Conservation (phyloP, 495 filamentous ascomycete species). For the Penicillium ucsense region DNA sequence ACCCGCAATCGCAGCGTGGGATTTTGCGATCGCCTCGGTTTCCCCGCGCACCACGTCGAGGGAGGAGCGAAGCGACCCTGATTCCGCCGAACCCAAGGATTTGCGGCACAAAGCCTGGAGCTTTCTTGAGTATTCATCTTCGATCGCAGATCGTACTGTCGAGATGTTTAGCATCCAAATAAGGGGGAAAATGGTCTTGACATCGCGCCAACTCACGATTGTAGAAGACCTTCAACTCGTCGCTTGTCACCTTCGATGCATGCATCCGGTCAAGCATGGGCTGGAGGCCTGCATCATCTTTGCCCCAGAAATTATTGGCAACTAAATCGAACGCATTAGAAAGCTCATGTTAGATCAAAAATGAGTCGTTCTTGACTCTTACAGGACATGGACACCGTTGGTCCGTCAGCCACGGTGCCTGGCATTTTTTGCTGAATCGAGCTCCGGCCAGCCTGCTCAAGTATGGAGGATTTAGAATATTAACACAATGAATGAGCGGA, state of each 20-base stretch:
- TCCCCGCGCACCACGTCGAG: slow-evolving; percentile 82
- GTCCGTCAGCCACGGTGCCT: slow-evolving; percentile 50
- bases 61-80: slow-evolving; percentile 70
- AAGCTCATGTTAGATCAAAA: not conserved
- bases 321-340: slow-evolving; percentile 42
- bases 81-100: slow-evolving; percentile 79
- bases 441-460: slow-evolving; percentile 37
- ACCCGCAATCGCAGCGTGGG: slow-evolving; percentile 76
- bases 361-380: slow-evolving; percentile 10
- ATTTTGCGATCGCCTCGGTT: slow-evolving; percentile 88
- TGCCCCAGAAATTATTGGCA: slow-evolving; percentile 99
- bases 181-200: not conserved
- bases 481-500: slow-evolving; percentile 5
- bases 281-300: slow-evolving; percentile 90
- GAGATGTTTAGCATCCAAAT: not conserved
- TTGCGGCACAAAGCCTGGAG: slow-evolving; percentile 79
- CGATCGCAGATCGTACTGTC: slow-evolving; percentile 78
- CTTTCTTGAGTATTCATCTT: slow-evolving; percentile 96
- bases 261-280: slow-evolving; percentile 96
- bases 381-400: slow-evolving; percentile 57
- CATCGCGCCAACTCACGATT: slow-evolving; percentile 42
- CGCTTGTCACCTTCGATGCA: slow-evolving; percentile 86
- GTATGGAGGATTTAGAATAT: slow-evolving; percentile 8
- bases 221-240: slow-evolving; percentile 91
- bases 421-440: slow-evolving; percentile 44